Conservation (phyloP, 371 early-diverging fungal genomes). For the Fennellomyces sp. region DNA sequence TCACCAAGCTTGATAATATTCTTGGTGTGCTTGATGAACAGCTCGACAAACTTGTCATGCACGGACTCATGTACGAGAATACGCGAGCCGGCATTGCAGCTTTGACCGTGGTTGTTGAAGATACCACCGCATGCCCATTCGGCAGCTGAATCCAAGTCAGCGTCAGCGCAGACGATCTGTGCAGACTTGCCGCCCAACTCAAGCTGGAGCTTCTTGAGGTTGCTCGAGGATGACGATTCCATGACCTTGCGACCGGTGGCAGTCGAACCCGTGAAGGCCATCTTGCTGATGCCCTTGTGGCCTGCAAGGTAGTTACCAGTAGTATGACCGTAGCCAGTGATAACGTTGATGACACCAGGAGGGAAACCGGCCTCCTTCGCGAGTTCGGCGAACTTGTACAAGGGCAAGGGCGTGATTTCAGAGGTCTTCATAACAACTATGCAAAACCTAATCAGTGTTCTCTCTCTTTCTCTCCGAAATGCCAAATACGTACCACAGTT, state of each 20-base stretch:
- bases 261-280: slow-evolving; percentile 74
- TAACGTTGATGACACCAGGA: slow-evolving; percentile 75
- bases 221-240: slow-evolving; percentile 64
- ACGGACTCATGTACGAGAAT: slow-evolving; percentile 82
- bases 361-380: slow-evolving; percentile 49
- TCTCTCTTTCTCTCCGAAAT: not conserved
- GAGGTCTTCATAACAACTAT: slow-evolving; percentile 58
- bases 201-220: slow-evolving; percentile 77
- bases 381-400: slow-evolving; percentile 49
- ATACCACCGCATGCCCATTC: slow-evolving; percentile 68
- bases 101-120: slow-evolving; percentile 85
- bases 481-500: slow-evolving; percentile 49
- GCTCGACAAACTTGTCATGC: slow-evolving; percentile 69
- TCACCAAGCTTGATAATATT: slow-evolving; percentile 63
- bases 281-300: slow-evolving; percentile 35
- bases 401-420: slow-evolving; percentile 58
- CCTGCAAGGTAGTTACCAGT: slow-evolving; percentile 31
- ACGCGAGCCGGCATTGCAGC: slow-evolving; percentile 88
- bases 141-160: slow-evolving; percentile 82
- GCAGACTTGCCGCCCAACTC: slow-evolving; percentile 95
- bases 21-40: slow-evolving; percentile 65
- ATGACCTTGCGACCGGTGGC: slow-evolving; percentile 72
- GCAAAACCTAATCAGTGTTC: not conserved
- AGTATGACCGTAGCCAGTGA: slow-evolving; percentile 53
- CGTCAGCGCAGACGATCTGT: slow-evolving; percentile 84